Percentiles rank a stretch among this genome's conserved stretches.
Conservation (phyloP, 2,329 filamentous ascomycete genomes). For the Emericellopsis atlantica region DNA sequence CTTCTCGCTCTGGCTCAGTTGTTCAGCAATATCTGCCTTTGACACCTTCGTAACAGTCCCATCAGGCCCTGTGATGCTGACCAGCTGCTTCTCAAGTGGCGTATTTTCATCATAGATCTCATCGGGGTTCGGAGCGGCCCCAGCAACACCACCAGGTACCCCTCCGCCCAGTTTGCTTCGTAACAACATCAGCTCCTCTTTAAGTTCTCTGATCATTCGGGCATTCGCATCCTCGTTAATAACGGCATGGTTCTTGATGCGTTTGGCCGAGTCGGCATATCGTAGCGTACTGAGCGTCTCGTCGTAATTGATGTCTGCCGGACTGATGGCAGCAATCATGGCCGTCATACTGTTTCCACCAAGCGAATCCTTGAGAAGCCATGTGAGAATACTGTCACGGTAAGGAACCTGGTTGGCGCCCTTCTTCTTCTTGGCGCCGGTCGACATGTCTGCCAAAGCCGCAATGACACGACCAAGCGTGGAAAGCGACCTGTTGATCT, state of each 20-base stretch:
- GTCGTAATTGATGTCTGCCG: slow-evolving; percentile 97
- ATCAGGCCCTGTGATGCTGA: slow-evolving; percentile 80
- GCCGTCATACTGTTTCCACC: slow-evolving; percentile 99
- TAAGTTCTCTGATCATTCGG: slow-evolving; percentile 95
- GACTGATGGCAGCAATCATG: slow-evolving; percentile 98
- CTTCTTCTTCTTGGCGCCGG: slow-evolving; percentile 68
- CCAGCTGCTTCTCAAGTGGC: slow-evolving; percentile 88
- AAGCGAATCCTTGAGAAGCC: slow-evolving; percentile 91
- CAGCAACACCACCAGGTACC: slow-evolving; percentile 29
- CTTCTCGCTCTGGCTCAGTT: slow-evolving; percentile 92
- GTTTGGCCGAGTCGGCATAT: slow-evolving; percentile 94
- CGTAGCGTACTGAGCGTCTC: slow-evolving; percentile 91
- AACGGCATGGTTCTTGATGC: slow-evolving; percentile 99
- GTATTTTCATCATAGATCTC: slow-evolving; percentile 88
- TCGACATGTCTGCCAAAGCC: slow-evolving; percentile 80
- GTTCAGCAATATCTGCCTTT: slow-evolving; percentile 95
- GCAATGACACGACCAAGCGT: slow-evolving; percentile 97
- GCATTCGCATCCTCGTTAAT: slow-evolving; percentile 99
- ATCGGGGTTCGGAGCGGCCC: slow-evolving; percentile 44
- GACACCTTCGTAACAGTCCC: slow-evolving; percentile 88
- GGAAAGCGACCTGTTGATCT: slow-evolving; percentile 94
- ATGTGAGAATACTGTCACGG: slow-evolving; percentile 91
- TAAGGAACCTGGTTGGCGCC: slow-evolving; percentile 73
- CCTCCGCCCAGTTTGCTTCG: slow-evolving; percentile 70
- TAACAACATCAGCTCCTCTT: slow-evolving; percentile 81